Evolutionary conservation across 2,329 filamentous ascomycete genomes (phyloP), one percentile per base, ranked within the genome.

Genomic region (Paramyrothecium sp.): DNA sequence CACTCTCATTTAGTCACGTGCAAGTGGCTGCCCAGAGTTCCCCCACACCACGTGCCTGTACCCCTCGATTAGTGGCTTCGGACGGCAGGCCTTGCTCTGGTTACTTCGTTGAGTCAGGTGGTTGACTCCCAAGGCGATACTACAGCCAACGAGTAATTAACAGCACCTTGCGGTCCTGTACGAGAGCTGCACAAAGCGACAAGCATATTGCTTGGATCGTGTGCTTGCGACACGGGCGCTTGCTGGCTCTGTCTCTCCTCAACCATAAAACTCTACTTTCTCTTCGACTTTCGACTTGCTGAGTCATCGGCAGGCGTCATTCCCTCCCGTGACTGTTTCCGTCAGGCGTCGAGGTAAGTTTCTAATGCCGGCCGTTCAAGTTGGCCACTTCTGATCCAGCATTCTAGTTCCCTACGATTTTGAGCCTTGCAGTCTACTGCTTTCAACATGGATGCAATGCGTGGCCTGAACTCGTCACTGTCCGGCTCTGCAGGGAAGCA

Each of bases 391-490:
- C 12, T 50, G 47, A 21, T n/a, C n/a, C 20, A 7, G 13, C 47
- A 50, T 20, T 8, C 12, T 50, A 21, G 20, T 20, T 50, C 23
- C 21, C 47, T 21, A 12, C 20, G n/a, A 47, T n/a, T 17, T 11
- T 2, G 17, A 17, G 44, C 10, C 3, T 47, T 47, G 10, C 8
- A n/a, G 10, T 11, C 13, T 13, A 19, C 51, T 30, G 53, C 33
- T 53, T 33, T 30, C 51, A 62, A 56, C 22, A 72, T 72, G 70
- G 69, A 72, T 44, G 63, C 69, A 44, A 71, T 72, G 70, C 61
- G 69, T 61, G 70, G 70, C 21, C 52, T 70, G 19, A 61, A 64
- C 50, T 59, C 58, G 34, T 63, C 61, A 33, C 59, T 64, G 41
- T 65, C 69, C 50, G 57, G 61, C 19, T 60, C 63, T 21, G 49